Conservation (phyloP, 192 early-diverging fungal species). For the Nowakowskiella sp. region DNA sequence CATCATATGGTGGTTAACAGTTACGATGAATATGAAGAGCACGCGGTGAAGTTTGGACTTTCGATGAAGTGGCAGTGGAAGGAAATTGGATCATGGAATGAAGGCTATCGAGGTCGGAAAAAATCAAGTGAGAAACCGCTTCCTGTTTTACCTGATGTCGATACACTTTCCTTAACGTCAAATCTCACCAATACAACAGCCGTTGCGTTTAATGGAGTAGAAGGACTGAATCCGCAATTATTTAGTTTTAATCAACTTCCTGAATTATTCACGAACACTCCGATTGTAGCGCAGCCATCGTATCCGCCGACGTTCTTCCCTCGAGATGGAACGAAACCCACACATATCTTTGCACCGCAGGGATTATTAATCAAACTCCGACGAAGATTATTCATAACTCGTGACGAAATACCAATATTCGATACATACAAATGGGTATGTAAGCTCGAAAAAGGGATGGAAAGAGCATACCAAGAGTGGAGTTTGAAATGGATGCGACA, state of each 20-base stretch:
- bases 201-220: too few relatives aligned
- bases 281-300: background rate
- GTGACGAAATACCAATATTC: constrained; percentile 76
- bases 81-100: constrained; percentile 10
- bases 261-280: too few relatives aligned
- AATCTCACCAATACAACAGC: too few relatives aligned
- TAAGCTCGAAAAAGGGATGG: constrained; percentile 63
- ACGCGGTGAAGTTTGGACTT: constrained; percentile 28
- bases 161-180: background rate
- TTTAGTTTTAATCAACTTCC: too few relatives aligned
- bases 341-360: constrained; percentile 7
- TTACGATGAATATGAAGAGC: constrained; percentile 42
- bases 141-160: background rate
- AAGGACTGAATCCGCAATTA: too few relatives aligned
- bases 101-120: background rate
- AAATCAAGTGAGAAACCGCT: background rate
- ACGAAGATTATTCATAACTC: constrained; percentile 59
- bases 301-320: background rate
- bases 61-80: constrained; percentile 28
- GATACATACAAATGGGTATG: constrained; percentile 81
- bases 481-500: constrained; percentile 5
- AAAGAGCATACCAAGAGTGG: constrained; percentile 14
- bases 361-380: constrained; percentile 21
- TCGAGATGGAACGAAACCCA: background rate
- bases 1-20: constrained; percentile 40